Conservation (phyloP, 371 early-diverging fungal species). For the Mortierella polycephala region DNA sequence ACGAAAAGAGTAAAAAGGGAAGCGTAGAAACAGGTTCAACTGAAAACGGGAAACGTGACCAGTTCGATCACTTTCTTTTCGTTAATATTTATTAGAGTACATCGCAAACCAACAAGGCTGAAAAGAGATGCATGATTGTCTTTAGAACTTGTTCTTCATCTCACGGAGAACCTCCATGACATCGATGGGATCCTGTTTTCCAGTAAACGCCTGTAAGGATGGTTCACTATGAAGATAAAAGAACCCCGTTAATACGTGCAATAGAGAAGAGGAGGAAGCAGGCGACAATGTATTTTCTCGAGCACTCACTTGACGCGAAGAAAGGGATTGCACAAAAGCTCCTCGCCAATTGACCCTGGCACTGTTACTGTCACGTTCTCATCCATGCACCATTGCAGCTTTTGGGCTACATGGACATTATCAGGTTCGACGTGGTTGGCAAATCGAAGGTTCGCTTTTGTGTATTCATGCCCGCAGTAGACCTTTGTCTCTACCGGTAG, state of each 20-base stretch:
- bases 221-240: constrained; percentile 59
- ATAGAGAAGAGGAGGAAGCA: background rate
- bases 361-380: constrained; percentile 64
- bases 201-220: constrained; percentile 69
- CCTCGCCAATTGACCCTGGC: constrained; percentile 90
- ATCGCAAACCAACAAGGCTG: background rate
- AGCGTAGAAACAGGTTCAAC: no score
- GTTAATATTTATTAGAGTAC: no score
- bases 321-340: constrained; percentile 88
- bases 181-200: constrained; percentile 76
- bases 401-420: constrained; percentile 58
- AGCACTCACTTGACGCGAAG: constrained; percentile 73
- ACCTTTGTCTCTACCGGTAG: constrained; percentile 87
- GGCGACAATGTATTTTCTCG: background rate
- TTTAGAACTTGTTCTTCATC: constrained; percentile 75
- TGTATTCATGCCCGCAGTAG: constrained; percentile 96
- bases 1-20: background rate
- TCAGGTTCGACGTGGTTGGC: constrained; percentile 67
- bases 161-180: constrained; percentile 82
- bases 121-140: background rate
- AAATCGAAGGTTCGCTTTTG: constrained; percentile 74
- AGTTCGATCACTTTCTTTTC: no score
- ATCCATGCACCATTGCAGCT: constrained; percentile 29
- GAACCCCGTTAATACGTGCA: background rate
- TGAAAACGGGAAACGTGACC: no score